Base-by-base conservation (phyloP, 495 filamentous ascomycete genomes). In the Penicillium angulare region DNA sequence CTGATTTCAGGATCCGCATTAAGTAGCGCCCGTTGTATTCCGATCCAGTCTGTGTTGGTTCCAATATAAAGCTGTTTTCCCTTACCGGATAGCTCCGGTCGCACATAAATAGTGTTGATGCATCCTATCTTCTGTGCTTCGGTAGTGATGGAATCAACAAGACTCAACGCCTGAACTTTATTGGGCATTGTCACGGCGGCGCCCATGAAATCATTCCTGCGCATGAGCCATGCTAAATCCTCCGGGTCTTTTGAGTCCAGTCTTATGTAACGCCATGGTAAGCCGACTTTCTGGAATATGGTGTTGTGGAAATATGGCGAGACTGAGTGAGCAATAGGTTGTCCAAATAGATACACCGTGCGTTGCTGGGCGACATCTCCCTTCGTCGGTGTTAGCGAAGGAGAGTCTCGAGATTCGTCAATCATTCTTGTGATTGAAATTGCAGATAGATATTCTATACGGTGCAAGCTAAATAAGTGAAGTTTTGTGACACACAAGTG, bases 1-100 rank as follows among this genome's bases (percentile, higher is more conserved):
- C 3, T 3, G 12, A 41, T 3, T n/a, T 20, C 38, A 18, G 38
- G 38, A 20, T 41, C 38, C 17, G 16, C 38, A 20, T 17, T 8
- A 18, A 41, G 38, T 5, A 41, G 38, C 2, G 38, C 38, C 21
- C 38, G 8, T 12, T 41, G 38, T 5, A 41, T 41, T 3, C 38
- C 38, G 38, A 41, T 41, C 38, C 38, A 41, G 38, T 41, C 38
- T 17, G 38, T 41, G 38, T 41, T 41, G 17, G 38, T 41, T 3
- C 38, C 38, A 18, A 41, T 41, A 12, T 29, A 41, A 12, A 21
- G 3, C 5, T 12, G 17, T 41, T 41, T 21, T 5, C 21, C 21
- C 21, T 41, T 18, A 21, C 7, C 12, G 3, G 17, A n/a, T 21
- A 5, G 38, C 17, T 21, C 21, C 16, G 38, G 38, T 5, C 17